Evolutionary conservation across 306 rosid genomes (phyloP).

Genomic region (Oemleria cerasiformis): DNA sequence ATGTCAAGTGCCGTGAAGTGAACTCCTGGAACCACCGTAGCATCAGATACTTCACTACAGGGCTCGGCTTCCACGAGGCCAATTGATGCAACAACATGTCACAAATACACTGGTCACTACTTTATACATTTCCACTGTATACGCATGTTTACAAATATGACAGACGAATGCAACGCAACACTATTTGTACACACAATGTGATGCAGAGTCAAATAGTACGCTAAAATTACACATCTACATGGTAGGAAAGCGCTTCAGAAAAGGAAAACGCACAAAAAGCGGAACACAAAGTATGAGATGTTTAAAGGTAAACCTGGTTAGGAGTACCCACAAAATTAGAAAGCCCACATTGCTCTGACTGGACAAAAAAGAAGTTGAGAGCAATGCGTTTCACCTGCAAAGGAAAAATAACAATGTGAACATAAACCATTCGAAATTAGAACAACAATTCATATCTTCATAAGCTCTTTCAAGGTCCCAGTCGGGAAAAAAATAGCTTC

Average conservation of each 20-base stretch:
- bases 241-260: background rate
- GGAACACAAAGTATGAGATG: background rate
- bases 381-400: slow-evolving; percentile 41
- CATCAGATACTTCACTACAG: slow-evolving; percentile 3
- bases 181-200: slow-evolving; percentile 10
- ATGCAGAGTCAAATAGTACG: slow-evolving; percentile 27
- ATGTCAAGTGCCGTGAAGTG: background rate
- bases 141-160: slow-evolving; percentile 28
- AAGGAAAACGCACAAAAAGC: slow-evolving; percentile 11
- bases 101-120: slow-evolving; percentile 3
- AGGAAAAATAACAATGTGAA: slow-evolving; percentile 19
- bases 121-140: slow-evolving; percentile 4
- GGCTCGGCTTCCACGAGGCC: slow-evolving; percentile 4
- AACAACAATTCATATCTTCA: background rate
- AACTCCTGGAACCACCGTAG: background rate
- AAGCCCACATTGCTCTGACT: slow-evolving; percentile 42
- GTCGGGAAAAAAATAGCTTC: background rate
- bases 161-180: background rate
- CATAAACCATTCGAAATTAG: slow-evolving; percentile 15
- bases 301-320: slow-evolving; percentile 37
- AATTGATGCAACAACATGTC: slow-evolving; percentile 10
- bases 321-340: slow-evolving; percentile 38
- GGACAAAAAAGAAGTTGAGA: slow-evolving; percentile 25
- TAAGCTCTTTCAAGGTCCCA: background rate
- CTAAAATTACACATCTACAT: slow-evolving; percentile 25